Evolutionary conservation across 192 early-diverging fungal genomes (phyloP).

Genomic region (Chytriomyces sp.): DNA sequence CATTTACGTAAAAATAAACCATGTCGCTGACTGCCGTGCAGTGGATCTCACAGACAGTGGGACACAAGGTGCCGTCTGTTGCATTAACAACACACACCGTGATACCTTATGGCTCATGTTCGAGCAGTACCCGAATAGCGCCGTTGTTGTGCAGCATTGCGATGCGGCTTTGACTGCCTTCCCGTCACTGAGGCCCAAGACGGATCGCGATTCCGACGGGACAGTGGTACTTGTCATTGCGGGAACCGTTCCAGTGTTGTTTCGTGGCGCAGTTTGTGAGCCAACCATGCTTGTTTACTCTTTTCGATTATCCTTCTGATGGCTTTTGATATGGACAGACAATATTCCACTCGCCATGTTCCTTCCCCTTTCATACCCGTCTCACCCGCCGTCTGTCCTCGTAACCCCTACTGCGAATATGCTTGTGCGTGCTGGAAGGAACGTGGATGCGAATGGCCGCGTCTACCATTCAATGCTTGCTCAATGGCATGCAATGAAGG

Average conservation of each 20-base stretch:
- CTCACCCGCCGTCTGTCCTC: constrained; percentile 76
- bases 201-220: constrained; percentile 66
- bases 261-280: constrained; percentile 56
- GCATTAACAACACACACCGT: neutral
- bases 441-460: constrained; percentile 83
- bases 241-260: constrained; percentile 88
- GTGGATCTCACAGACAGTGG: neutral
- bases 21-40: neutral
- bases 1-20: no score
- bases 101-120: neutral
- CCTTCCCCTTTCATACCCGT: constrained; percentile 84
- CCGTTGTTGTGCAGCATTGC: constrained; percentile 69
- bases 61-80: neutral
- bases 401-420: constrained; percentile 89
- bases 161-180: constrained; percentile 65
- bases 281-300: constrained; percentile 2
- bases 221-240: constrained; percentile 79
- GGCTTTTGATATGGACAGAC: constrained; percentile 56
- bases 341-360: constrained; percentile 93
- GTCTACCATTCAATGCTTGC: constrained; percentile 86
- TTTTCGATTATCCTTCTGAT: neutral
- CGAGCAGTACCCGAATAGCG: constrained; percentile 64
- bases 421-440: constrained; percentile 77
- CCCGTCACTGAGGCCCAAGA: constrained; percentile 66
- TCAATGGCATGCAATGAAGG: constrained; percentile 66